Evolutionary conservation across 1,284 basidiomycete species (phyloP).

Genomic region (Agroathelia rolfsii): DNA sequence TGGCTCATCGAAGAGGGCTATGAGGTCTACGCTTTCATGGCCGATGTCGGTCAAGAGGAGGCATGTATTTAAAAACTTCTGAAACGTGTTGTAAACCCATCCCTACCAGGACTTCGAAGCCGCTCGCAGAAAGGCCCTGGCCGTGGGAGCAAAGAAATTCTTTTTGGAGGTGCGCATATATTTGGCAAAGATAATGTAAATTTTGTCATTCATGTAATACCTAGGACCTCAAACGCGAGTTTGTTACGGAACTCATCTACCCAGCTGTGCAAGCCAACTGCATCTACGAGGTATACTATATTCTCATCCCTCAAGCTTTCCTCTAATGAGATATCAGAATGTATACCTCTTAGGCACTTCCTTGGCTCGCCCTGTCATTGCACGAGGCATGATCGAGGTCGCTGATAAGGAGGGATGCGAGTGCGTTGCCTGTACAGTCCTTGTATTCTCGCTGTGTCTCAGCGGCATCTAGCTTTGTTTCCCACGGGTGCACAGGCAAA

Average conservation of each 20-base stretch:
- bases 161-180: constrained; percentile 61
- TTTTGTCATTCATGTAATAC: not conserved
- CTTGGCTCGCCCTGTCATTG: constrained; percentile 95
- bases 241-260: constrained; percentile 95
- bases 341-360: constrained; percentile 98
- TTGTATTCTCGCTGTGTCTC: constrained; percentile 3
- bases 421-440: constrained; percentile 33
- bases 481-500: constrained; percentile 98
- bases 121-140: constrained; percentile 84
- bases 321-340: constrained; percentile 38
- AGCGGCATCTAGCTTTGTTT: constrained; percentile 62
- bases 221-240: constrained; percentile 91
- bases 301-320: constrained; percentile 3
- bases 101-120: constrained; percentile 80
- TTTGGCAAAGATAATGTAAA: not conserved
- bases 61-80: constrained; percentile 26
- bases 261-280: constrained; percentile 97
- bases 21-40: constrained; percentile 98
- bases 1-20: constrained; percentile 98
- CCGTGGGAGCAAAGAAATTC: constrained; percentile 93
- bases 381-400: constrained; percentile 95
- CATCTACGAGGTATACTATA: constrained; percentile 81
- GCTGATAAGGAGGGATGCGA: constrained; percentile 91
- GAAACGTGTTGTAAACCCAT: constrained; percentile 6
- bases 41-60: constrained; percentile 98